These are phyloP conservation scores for Calonectria montana DNA, from an alignment of 2,329 filamentous ascomycete species.

Conservation along the genomic window DNA sequence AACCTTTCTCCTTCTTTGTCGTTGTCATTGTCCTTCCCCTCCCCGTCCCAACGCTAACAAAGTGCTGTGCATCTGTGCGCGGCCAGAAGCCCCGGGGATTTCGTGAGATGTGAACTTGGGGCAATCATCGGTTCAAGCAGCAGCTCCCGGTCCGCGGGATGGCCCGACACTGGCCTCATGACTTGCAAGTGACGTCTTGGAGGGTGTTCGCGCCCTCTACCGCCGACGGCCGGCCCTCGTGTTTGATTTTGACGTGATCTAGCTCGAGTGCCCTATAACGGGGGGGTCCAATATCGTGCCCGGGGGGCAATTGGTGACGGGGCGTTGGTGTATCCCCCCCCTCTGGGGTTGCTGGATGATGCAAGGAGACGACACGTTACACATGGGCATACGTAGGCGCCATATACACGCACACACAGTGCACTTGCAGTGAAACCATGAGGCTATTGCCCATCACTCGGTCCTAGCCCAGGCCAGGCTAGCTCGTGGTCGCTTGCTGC, in stretches of 20 bases:
- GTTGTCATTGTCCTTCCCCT: background rate
- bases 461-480: background rate
- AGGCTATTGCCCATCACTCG: background rate
- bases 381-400: background rate
- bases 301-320: background rate
- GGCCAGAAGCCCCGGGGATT: background rate
- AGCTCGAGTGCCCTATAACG: background rate
- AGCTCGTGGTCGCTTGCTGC: background rate
- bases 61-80: background rate
- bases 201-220: background rate
- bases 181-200: background rate
- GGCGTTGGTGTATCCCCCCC: background rate
- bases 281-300: background rate
- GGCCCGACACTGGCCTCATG: background rate
- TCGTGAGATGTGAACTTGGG: background rate
- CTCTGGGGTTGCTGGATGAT: background rate
- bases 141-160: background rate
- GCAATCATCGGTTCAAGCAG: background rate
- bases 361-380: background rate
- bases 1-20: background rate
- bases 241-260: constrained; percentile 2
- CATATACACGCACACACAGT: background rate
- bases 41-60: background rate
- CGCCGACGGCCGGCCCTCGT: background rate
- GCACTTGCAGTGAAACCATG: background rate